Conservation (phyloP, 1,139 yeast species). For the Zygosaccharomyces pseudobailii region DNA sequence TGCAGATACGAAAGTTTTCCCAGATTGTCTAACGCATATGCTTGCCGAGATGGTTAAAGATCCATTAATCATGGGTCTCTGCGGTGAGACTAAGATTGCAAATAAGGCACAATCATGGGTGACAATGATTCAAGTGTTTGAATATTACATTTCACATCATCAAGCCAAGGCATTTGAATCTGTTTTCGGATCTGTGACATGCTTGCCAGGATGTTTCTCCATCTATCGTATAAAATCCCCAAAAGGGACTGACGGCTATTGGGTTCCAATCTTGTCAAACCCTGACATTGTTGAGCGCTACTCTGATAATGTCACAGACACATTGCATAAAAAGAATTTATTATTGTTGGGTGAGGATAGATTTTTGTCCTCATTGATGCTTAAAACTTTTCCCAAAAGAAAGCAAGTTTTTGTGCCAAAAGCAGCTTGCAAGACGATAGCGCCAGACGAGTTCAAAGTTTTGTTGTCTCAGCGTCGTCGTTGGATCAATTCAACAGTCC, state of each 20-base stretch:
- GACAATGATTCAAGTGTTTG: constrained; percentile 92
- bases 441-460: constrained; percentile 77
- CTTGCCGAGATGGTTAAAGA: constrained; percentile 88
- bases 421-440: constrained; percentile 93
- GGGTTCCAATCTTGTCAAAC: constrained; percentile 95
- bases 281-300: constrained; percentile 96
- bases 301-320: constrained; percentile 81
- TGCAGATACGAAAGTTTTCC: constrained; percentile 91
- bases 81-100: constrained; percentile 95
- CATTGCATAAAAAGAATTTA: constrained; percentile 85
- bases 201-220: constrained; percentile 96
- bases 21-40: constrained; percentile 91
- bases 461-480: constrained; percentile 93
- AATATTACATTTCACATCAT: constrained; percentile 93
- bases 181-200: constrained; percentile 93
- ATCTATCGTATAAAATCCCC: constrained; percentile 95
- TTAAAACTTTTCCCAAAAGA: constrained; percentile 87
- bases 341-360: constrained; percentile 92
- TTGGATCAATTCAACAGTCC: constrained; percentile 97
- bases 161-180: constrained; percentile 96
- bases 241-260: constrained; percentile 81
- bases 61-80: constrained; percentile 87
- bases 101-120: constrained; percentile 88
- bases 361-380: constrained; percentile 81
- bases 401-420: constrained; percentile 90